phyloP scores from a whole-genome alignment of 495 filamentous ascomycete species.

The Penicillium canariense region DNA sequence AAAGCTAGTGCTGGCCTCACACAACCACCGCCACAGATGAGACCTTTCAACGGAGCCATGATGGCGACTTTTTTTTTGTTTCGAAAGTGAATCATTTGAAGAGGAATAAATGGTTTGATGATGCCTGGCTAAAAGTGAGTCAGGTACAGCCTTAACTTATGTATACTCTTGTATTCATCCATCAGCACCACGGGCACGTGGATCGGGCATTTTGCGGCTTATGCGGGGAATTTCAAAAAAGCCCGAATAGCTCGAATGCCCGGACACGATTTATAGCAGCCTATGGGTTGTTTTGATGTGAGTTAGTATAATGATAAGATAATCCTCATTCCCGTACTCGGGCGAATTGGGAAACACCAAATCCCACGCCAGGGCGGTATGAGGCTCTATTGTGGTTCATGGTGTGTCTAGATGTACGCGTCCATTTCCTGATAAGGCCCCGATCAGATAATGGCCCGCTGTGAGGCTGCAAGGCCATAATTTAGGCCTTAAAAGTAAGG shows the following conservation, averaged over 20 bases:
- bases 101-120: not conserved
- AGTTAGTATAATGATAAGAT: no score
- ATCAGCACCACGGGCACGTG: not conserved
- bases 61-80: not conserved
- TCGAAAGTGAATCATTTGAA: no score
- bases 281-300: not conserved
- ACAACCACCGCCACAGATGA: slow-evolving; percentile 23
- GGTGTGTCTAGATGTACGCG: no score
- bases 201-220: not conserved
- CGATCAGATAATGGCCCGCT: no score
- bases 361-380: no score
- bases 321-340: no score
- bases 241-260: not conserved
- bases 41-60: slow-evolving; percentile 29
- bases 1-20: slow-evolving; percentile 44
- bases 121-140: not conserved
- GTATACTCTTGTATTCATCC: not conserved
- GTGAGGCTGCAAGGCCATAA: not conserved
- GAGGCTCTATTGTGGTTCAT: no score
- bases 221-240: not conserved
- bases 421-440: no score
- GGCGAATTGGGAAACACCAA: no score
- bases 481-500: slow-evolving; percentile 16
- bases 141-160: no score
- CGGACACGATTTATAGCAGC: not conserved